Evolutionary conservation across 495 filamentous ascomycete species (phyloP), one percentile per base, ranked within the genome.

Genomic region (Aeminium ludgeri): DNA sequence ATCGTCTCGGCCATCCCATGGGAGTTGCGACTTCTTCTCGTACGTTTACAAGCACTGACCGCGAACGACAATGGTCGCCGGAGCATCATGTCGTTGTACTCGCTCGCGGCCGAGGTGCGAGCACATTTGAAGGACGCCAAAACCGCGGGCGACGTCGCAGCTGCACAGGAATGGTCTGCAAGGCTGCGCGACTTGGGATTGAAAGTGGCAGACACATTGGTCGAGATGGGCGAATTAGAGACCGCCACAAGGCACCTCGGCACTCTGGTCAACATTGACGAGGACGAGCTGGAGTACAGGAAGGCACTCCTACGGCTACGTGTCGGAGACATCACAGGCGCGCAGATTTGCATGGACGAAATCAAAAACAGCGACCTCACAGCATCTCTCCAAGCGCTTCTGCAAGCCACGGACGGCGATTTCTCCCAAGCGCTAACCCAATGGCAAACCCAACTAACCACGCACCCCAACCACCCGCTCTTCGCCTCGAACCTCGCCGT

Each of bases 221-320:
- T 94, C 3, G 86, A 95, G 61, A 92, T 92, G 82, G 83, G 84
- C 6, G 86, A 96, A 56, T 52, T 87, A 1, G 72, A 74, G 38
- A 78, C 76, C 6, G 89, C 86, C 1, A 69, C 58, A n/a, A 58
- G 74, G 34, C 78, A 84, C 49, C 61, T 97, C 0, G 62, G 54
- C 6, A 61, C 60, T 7, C 36, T 77, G 16, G 41, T 32, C 5
- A 41, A 47, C 12, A 44, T 25, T 2, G 57, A 58, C 10, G 54
- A 52, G 2, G 52, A 63, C 16, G 41, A 46, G 29, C 61, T 55
- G 6, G 62, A 55, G n/a, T 41, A 57, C 20, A 61, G 68, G 39
- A 56, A 72, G 48, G 73, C 76, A 13, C 64, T 96, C 46, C 55
- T 93, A 20, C 79, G 74, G 54, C 56, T 94, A 38, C 64, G 76